Evolutionary conservation across 1,284 basidiomycete genomes (phyloP).

Genomic region (Meira miltonrushii): DNA sequence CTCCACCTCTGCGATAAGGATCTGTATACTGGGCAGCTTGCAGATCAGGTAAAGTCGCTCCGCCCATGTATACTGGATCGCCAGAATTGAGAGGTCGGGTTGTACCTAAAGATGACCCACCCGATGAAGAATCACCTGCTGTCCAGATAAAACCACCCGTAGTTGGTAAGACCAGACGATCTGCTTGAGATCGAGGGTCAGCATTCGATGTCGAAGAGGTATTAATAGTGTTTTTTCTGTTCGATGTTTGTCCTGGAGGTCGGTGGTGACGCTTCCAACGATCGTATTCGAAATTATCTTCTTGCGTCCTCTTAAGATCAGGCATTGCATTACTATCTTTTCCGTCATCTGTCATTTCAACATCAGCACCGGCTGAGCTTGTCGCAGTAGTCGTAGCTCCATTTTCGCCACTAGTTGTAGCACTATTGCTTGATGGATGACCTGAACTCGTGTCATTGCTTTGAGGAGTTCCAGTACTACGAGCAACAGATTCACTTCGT

Average conservation of each 20-base stretch:
- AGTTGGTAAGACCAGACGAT: slow-evolving; percentile 8
- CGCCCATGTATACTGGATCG: slow-evolving; percentile 4
- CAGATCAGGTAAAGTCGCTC: neutral
- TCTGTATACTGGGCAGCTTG: neutral
- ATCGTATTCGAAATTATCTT: slow-evolving; percentile 23
- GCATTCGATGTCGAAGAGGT: too few species aligned
- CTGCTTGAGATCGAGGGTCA: neutral
- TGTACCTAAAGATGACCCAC: neutral
- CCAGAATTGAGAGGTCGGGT: neutral
- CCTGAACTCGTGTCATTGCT: neutral
- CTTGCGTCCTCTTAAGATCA: too few species aligned
- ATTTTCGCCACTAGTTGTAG: neutral
- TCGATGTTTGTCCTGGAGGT: slow-evolving; percentile 13
- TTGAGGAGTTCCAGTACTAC: too few species aligned
- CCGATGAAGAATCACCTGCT: slow-evolving; percentile 5
- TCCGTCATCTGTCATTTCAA: neutral
- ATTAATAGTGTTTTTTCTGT: too few species aligned
- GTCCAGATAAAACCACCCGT: slow-evolving; percentile 37
- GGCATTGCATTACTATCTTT: neutral
- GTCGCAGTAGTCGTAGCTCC: neutral
- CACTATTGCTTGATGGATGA: neutral
- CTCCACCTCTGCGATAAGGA: neutral
- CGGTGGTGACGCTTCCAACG: slow-evolving; percentile 36
- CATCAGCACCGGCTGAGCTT: neutral
- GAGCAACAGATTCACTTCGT: too few species aligned